Evolutionary conservation across 129 eudicot species (phyloP), one percentile per base, ranked within the genome.

Genomic region (Rutidosis leptorrhynchoides): DNA sequence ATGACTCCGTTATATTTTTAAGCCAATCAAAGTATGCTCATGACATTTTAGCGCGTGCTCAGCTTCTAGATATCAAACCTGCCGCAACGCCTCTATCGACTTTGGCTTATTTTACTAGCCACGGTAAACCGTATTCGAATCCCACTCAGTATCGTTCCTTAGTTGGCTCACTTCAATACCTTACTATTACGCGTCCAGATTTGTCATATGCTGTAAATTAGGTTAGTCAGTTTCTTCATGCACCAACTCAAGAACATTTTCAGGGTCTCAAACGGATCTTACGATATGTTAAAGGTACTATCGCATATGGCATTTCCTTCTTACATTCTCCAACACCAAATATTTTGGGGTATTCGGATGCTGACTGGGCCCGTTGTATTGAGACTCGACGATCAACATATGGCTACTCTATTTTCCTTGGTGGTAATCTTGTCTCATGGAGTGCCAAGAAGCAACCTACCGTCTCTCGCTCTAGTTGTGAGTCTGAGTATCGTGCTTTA

Each of bases 61-160:
- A n/a, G 5, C 56, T 49, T 4, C 56, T 15, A 2, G 56, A 49
- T 17, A 5, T 23, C 23, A 49, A 49, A 17, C 56, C 56, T 2
- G 56, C 7, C 23, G 3, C 21, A 21, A 49, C 56, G 3, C 56
- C 56, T 16, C 22, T 49, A 1, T 16, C 56, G 16, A 4, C 56
- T 2, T 2, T 2, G 4, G 23, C 10, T 11, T 22, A 6, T 7
- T 27, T 57, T 27, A 57, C 33, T 5, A 27, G 6, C 4, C 3
- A 57, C 5, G 62, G 62, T 6, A 6, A 2, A 2, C 33, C 62
- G 2, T 57, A 14, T 11, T 14, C 21, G 3, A 32, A 57, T 22
- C 62, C 62, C 2, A 57, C 62, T 27, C 30, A 14, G 14, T 57
- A 57, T 57, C 62, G 62, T 1, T 57, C 62, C 19, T 6, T 57